phyloP scores from a whole-genome alignment of 352 stramenopile genomes.

The Globisporangium acanthophoron region DNA sequence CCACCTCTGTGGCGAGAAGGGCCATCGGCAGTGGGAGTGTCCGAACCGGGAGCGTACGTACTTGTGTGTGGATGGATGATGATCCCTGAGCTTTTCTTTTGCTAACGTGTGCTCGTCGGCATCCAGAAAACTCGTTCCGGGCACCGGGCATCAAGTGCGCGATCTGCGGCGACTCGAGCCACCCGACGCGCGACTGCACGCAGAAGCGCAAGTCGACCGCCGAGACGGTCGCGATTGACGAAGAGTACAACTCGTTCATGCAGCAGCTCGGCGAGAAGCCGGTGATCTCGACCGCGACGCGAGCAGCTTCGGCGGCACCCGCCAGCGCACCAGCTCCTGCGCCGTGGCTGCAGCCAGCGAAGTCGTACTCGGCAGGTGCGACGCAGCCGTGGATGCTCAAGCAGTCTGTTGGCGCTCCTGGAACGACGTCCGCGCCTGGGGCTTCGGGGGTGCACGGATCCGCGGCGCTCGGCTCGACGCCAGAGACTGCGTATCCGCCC shows the following conservation, averaged over 20 bases:
- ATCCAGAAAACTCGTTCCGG: slow-evolving; percentile 51
- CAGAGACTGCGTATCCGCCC: slow-evolving; percentile 46
- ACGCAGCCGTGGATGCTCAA: slow-evolving; percentile 67
- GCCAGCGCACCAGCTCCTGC: slow-evolving; percentile 18
- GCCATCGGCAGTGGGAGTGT: slow-evolving; percentile 97
- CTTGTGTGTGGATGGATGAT: slow-evolving; percentile 11
- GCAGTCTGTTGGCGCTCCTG: slow-evolving; percentile 35
- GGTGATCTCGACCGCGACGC: slow-evolving; percentile 53
- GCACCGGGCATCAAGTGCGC: slow-evolving; percentile 92
- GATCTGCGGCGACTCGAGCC: slow-evolving; percentile 97
- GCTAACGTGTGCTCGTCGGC: too few species aligned
- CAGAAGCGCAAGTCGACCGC: slow-evolving; percentile 74
- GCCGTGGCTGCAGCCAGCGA: slow-evolving; percentile 65
- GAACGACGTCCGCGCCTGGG: slow-evolving; percentile 17
- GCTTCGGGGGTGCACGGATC: slow-evolving; percentile 13
- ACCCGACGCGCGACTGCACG: slow-evolving; percentile 97
- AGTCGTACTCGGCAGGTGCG: slow-evolving; percentile 26
- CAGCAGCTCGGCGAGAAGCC: slow-evolving; percentile 79
- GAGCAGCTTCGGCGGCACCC: slow-evolving; percentile 4
- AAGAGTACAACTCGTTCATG: slow-evolving; percentile 87
- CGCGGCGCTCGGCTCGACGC: slow-evolving; percentile 31
- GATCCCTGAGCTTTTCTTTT: too few species aligned
- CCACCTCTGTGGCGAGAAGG: slow-evolving; percentile 97
- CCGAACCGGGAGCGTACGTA: slow-evolving; percentile 85
- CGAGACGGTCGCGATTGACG: slow-evolving; percentile 73